Conservation (phyloP, 768 basidiomycete species). For the Suillus plorans region DNA sequence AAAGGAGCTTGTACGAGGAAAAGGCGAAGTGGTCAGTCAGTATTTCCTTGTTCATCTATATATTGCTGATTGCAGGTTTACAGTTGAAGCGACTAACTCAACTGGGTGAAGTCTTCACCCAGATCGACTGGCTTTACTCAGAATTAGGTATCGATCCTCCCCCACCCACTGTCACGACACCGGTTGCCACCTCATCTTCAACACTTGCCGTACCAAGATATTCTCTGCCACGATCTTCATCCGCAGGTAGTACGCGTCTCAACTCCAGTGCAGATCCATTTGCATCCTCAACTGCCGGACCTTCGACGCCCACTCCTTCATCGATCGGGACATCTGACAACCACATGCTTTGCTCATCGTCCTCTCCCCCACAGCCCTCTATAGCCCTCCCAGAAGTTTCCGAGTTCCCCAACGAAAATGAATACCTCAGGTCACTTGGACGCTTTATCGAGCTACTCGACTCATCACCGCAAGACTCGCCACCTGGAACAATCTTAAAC, state of each 20-base stretch:
- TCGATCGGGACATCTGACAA: slow-evolving; percentile 37
- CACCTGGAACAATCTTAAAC: slow-evolving; percentile 22
- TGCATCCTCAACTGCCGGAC: slow-evolving; percentile 17
- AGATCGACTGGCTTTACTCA: slow-evolving; percentile 79
- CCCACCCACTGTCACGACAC: slow-evolving; percentile 44
- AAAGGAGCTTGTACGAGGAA: slow-evolving; percentile 81
- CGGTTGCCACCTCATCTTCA: slow-evolving; percentile 33
- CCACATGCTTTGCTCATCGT: slow-evolving; percentile 36
- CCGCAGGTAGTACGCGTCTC: slow-evolving; percentile 22
- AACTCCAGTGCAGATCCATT: slow-evolving; percentile 26
- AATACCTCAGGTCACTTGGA: slow-evolving; percentile 60
- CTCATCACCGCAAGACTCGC: slow-evolving; percentile 25
- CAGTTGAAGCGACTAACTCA: slow-evolving; percentile 69
- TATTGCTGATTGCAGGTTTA: slow-evolving; percentile 5
- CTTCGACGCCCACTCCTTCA: slow-evolving; percentile 48
- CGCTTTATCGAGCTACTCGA: slow-evolving; percentile 64
- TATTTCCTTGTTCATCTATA: slow-evolving; percentile 1
- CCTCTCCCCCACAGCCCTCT: slow-evolving; percentile 13
- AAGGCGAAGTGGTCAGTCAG: slow-evolving; percentile 75
- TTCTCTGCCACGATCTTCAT: slow-evolving; percentile 47
- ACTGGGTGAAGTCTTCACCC: slow-evolving; percentile 61
- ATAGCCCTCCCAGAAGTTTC: slow-evolving; percentile 11
- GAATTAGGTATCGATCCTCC: slow-evolving; percentile 79
- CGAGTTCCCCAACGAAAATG: slow-evolving; percentile 33
- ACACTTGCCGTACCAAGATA: slow-evolving; percentile 39